Base-by-base conservation (phyloP, 805 yeast genomes). In the Teunomyces lycoperdinae region DNA sequence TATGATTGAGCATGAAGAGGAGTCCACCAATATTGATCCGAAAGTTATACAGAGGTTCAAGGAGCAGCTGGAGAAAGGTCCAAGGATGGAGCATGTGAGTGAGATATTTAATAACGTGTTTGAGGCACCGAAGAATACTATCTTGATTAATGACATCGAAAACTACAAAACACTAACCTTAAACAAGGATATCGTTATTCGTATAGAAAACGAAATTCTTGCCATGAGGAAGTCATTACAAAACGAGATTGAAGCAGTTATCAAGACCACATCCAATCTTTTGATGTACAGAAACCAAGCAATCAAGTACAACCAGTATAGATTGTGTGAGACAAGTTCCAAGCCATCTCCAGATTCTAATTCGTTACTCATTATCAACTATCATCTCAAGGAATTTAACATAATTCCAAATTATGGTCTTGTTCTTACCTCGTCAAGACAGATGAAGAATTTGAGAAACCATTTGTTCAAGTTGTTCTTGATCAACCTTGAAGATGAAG, bases 401-500 rank as follows among this genome's bases (percentile, higher is more conserved):
- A 47, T 66, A 48, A 56, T 72, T 27, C 77, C 77, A 1, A 62
- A 66, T 49, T 68, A 63, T 47, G 66, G 64, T 5, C 43, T 64
- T 10, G 43, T 63, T n/a, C 47, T 67, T 43, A 55, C 50, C 31
- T 52, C 66, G 1, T 47, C 48, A 39, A 56, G 55, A 20, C 67
- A 63, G 41, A 49, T 52, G 50, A 57, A 53, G 35, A 53, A 50
- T 45, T 55, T 72, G 30, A 54, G 53, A 44, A 61, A 58, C 28
- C 77, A 73, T 47, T 53, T 73, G 29, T 63, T 60, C 56, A 70
- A 70, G 51, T 49, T 72, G 27, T 63, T 71, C 43, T 49, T 70
- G 50, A 62, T 68, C 40, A 73, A 73, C 54, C 51, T 70, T 47
- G 68, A 62, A 24, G 73, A 69, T 33, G 73, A 67, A 50, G 58